Evolutionary conservation across 371 early-diverging fungal genomes (phyloP), one percentile per base, ranked within the genome.

Genomic region (Lichtheimia hyalospora): DNA sequence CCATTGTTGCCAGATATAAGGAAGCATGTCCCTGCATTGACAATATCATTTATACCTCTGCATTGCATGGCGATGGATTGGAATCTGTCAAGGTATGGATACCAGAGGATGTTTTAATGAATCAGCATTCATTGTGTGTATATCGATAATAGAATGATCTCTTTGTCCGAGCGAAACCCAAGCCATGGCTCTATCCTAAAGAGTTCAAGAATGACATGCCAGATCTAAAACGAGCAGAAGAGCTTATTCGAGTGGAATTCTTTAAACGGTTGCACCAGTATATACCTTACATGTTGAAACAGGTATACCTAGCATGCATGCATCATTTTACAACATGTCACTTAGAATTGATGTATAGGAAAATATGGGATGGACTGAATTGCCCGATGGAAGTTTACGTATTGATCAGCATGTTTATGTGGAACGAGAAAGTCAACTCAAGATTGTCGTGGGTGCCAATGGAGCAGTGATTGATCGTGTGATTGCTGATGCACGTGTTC

Each of bases 201-300:
- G 60, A 77, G n/a, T 83, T 81, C 62, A 84, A 74, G 25, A 66
- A 69, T 1, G 91, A 92, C 49, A 84, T 85, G 83, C 66, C 90
- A 3, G 85, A 82, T 50, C 65, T 88, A 59, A 79, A 79, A 44
- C 81, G 82, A 3, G 90, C 89, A 1, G 90, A 89, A 61, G 91
- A 91, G 57, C 63, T 87, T 41, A 86, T 92, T 61, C 84, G 92
- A 23, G 85, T 86, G 3, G 87, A 89, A 57, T 77, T 91, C 57
- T 90, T 84, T 58, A 81, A 73, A 21, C 69, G 78, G 0, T 62
- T 91, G 27, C 67, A 69, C 44, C 81, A 84, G 43, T 83, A 89
- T 62, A 61, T 91, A 28, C 91, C 92, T 1, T 92, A 92, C 61
- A 73, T 70, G 41, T 58, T 92, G 16, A 81, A 73, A 40, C 86